These are phyloP conservation scores for Escallonia herrerae DNA, from an alignment of 129 eudicot genomes.

Conservation along the genomic window DNA sequence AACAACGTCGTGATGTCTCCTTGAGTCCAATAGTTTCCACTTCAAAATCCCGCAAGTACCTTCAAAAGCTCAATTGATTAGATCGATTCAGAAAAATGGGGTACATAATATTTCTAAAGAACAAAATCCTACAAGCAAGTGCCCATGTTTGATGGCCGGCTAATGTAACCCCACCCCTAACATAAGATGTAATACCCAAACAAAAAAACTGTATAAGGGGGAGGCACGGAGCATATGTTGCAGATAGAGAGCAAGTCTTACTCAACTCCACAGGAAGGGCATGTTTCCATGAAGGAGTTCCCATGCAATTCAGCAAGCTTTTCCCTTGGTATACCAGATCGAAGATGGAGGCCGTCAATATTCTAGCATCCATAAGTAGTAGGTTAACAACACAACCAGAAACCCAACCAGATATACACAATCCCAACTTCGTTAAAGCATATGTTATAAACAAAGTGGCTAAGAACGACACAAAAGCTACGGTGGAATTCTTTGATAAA, in stretches of 20 bases:
- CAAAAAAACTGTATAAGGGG: not conserved
- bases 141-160: not conserved
- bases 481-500: too few relatives aligned
- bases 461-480: too few relatives aligned
- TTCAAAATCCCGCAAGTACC: conserved; percentile 90
- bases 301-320: conserved; percentile 89
- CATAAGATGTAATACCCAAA: not conserved
- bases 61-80: conserved; percentile 16
- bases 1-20: conserved; percentile 73
- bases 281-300: conserved; percentile 76
- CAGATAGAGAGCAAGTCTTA: conserved; percentile 10
- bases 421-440: too few relatives aligned
- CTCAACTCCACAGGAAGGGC: conserved; percentile 79
- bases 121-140: too few relatives aligned
- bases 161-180: not conserved
- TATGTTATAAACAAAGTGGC: too few relatives aligned
- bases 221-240: not conserved
- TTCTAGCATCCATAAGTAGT: conserved; percentile 36
- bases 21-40: conserved; percentile 86
- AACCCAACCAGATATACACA: not conserved
- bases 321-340: conserved; percentile 83
- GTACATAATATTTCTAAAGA: not conserved
- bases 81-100: not conserved
- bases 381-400: not conserved
- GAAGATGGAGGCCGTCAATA: conserved; percentile 85